These are phyloP conservation scores for Claviceps digitariae DNA, from an alignment of 2,329 filamentous ascomycete genomes.

Conservation along the genomic window DNA sequence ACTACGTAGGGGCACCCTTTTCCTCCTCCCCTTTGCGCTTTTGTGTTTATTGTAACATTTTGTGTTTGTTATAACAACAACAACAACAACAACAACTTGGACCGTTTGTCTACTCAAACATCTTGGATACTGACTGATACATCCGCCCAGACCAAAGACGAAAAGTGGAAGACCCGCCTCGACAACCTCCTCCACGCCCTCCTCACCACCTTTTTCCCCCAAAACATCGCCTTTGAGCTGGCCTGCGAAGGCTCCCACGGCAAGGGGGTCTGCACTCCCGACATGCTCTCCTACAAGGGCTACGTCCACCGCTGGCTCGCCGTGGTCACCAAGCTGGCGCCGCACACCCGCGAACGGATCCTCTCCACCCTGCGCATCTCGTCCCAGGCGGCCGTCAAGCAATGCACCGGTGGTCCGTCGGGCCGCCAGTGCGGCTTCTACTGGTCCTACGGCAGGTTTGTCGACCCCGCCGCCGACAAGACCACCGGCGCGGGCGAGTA, in stretches of 20 bases:
- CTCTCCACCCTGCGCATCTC: slow-evolving; percentile 35
- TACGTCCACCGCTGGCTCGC: slow-evolving; percentile 42
- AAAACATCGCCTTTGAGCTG: slow-evolving; percentile 49
- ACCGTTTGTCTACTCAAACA: too few species aligned
- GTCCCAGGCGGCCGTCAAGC: slow-evolving; percentile 35
- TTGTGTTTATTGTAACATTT: too few species aligned
- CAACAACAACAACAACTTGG: too few species aligned
- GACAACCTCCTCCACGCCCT: slow-evolving; percentile 39
- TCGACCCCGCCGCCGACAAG: slow-evolving; percentile 1
- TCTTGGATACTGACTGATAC: slow-evolving; percentile 19
- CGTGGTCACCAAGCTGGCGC: slow-evolving; percentile 36
- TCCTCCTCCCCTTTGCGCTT: neutral
- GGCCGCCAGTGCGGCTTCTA: slow-evolving; percentile 33
- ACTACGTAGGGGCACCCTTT: slow-evolving; percentile 29
- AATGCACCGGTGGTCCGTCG: slow-evolving; percentile 33
- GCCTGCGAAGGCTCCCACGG: slow-evolving; percentile 41
- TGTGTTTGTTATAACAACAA: too few species aligned
- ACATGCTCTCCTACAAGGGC: slow-evolving; percentile 26
- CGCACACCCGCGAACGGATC: slow-evolving; percentile 34
- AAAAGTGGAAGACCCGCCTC: slow-evolving; percentile 19
- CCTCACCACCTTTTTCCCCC: slow-evolving; percentile 36
- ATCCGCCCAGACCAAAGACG: slow-evolving; percentile 15
- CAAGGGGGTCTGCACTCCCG: slow-evolving; percentile 43
- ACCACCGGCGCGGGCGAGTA: neutral
- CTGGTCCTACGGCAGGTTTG: slow-evolving; percentile 33